phyloP scores from a whole-genome alignment of 2,329 filamentous ascomycete species.

The Trichoderma lentiforme region DNA sequence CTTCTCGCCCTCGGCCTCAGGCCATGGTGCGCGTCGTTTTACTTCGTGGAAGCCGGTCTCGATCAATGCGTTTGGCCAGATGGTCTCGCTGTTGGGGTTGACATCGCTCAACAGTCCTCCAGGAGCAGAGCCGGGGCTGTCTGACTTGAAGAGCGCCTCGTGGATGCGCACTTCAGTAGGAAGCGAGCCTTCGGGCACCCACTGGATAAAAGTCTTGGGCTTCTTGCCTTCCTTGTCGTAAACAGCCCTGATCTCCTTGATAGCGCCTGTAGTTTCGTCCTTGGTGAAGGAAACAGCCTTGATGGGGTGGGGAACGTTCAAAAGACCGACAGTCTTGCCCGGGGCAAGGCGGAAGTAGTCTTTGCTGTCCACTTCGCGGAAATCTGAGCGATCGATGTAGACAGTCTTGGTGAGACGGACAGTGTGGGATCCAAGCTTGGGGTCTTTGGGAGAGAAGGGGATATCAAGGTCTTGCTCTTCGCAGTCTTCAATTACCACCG shows the following conservation, averaged over 20 bases:
- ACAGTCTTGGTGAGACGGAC: slow-evolving; percentile 65
- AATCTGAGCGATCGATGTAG: slow-evolving; percentile 55
- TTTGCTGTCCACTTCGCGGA: slow-evolving; percentile 68
- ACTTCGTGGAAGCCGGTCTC: slow-evolving; percentile 79
- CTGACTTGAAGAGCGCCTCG: slow-evolving; percentile 76
- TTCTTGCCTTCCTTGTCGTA: slow-evolving; percentile 67
- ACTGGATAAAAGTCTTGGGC: slow-evolving; percentile 79
- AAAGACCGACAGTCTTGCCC: slow-evolving; percentile 70
- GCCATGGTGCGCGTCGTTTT: slow-evolving; percentile 69
- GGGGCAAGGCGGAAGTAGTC: slow-evolving; percentile 80
- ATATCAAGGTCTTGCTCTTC: slow-evolving; percentile 61
- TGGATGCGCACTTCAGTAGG: slow-evolving; percentile 71
- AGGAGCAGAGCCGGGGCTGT: slow-evolving; percentile 69
- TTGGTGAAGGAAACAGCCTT: slow-evolving; percentile 67
- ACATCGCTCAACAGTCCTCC: slow-evolving; percentile 80
- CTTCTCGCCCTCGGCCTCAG: slow-evolving; percentile 62
- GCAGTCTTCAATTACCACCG: slow-evolving; percentile 72
- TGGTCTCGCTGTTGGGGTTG: slow-evolving; percentile 73
- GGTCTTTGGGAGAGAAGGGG: slow-evolving; percentile 80
- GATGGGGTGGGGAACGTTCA: slow-evolving; percentile 69
- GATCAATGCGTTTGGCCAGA: slow-evolving; percentile 69
- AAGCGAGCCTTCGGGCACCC: slow-evolving; percentile 66
- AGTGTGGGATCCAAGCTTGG: slow-evolving; percentile 60
- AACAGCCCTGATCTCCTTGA: slow-evolving; percentile 60
- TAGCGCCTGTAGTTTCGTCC: slow-evolving; percentile 58